Conservation (phyloP, 352 stramenopile genomes). For the Phytophthora foliorum region DNA sequence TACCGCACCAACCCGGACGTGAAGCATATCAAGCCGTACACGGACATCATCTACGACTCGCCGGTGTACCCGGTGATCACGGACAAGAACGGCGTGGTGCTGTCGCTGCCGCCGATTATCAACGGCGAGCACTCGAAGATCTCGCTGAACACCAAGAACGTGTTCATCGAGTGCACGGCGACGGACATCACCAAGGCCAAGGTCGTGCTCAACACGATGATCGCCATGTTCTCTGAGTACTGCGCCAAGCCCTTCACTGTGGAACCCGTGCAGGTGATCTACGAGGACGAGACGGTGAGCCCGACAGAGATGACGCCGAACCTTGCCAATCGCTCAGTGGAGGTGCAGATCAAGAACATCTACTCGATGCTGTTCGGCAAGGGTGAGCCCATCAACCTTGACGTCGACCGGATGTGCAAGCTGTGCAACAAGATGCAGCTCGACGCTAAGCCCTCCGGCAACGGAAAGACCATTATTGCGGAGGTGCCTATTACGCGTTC, state of each 20-base stretch:
- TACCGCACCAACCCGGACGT: constrained; percentile 95
- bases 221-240: constrained; percentile 99
- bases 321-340: constrained; percentile 91
- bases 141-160: constrained; percentile 97
- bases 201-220: constrained; percentile 99
- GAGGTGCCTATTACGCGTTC: constrained; percentile 97
- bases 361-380: constrained; percentile 92
- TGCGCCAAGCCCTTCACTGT: constrained; percentile 96
- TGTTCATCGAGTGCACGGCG: constrained; percentile 99
- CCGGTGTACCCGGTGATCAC: constrained; percentile 98
- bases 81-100: constrained; percentile 96
- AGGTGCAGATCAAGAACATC: constrained; percentile 88
- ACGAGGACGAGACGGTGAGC: constrained; percentile 89
- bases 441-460: constrained; percentile 75
- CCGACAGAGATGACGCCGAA: constrained; percentile 92
- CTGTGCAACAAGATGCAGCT: constrained; percentile 99
- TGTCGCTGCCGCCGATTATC: constrained; percentile 99
- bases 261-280: constrained; percentile 97
- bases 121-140: constrained; percentile 99
- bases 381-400: constrained; percentile 78
- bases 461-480: constrained; percentile 87
- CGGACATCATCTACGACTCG: constrained; percentile 99
- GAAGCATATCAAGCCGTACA: constrained; percentile 99
- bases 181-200: constrained; percentile 99
- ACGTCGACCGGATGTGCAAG: constrained; percentile 89